Base-by-base conservation (phyloP, 208 protist species). In the Phytomonas serpens region DNA sequence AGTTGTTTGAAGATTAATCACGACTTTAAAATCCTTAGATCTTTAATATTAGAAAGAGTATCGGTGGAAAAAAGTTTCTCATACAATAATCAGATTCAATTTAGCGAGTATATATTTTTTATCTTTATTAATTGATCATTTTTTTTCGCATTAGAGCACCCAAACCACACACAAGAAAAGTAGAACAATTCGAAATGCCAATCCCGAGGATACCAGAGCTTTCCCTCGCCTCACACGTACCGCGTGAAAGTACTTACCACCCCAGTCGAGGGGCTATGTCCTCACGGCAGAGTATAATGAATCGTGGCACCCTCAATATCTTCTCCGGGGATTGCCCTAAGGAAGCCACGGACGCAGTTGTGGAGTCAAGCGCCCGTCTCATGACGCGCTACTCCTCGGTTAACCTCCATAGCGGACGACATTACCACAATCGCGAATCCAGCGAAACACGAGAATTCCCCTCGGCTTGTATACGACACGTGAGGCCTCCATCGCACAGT, bases 361-460 rank as follows among this genome's bases (percentile, higher is more conserved):
- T 38, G 62, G 37, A 23, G 64, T 61, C 23, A 6, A 16, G n/a
- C 11, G 4, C 38, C 68, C 47, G 3, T 29, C 61, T 9, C 11
- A 11, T 16, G 29, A 27, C 37, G 31, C 3, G 34, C 13, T 57
- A 38, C 23, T 70, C 68, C 69, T 52, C 74, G 61, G 73, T 64
- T 23, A 69, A 74, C 5, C 71, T 71, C 51, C 77, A 63, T 19
- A 52, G 40, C 61, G 38, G 62, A 36, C 66, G 66, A 1, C 68
- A 68, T 30, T 64, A 74, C 33, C 69, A 74, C 65, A 85, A 87
- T 63, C 61, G 38, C 19, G 80, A 88, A 57, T 92, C 87, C 13
- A 82, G 73, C 4, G 72, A 75, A 4, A 91, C 86, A 5, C 77
- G 66, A 3, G 87, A 95, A 77, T 95, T 95, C 51, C 72, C 81